phyloP scores from a whole-genome alignment of 768 basidiomycete genomes.

The Phlebiopsis gigantea region DNA sequence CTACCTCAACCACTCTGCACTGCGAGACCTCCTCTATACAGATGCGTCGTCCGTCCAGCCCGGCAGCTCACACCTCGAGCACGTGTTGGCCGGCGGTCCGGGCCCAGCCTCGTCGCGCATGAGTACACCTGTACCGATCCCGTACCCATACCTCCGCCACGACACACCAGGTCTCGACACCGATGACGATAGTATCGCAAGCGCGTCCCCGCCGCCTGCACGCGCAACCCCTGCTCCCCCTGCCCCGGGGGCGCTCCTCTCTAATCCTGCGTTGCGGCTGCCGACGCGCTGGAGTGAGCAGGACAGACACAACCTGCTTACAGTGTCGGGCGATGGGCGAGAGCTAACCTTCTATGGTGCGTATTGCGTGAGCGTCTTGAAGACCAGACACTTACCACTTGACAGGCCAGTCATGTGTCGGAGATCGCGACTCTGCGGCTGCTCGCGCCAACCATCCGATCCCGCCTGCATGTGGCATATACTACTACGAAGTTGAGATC shows the following conservation, averaged over 20 bases:
- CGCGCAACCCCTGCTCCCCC: slow-evolving; percentile 8
- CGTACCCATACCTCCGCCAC: slow-evolving; percentile 23
- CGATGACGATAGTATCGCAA: slow-evolving; percentile 57
- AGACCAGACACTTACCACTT: slow-evolving; percentile 6
- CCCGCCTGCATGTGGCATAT: slow-evolving; percentile 84
- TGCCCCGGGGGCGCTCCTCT: slow-evolving; percentile 10
- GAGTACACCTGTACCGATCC: slow-evolving; percentile 13
- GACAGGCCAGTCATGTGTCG: slow-evolving; percentile 46
- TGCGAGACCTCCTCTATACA: slow-evolving; percentile 65
- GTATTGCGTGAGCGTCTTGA: slow-evolving; percentile 10
- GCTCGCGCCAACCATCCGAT: slow-evolving; percentile 74
- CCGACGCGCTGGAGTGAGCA: slow-evolving; percentile 80
- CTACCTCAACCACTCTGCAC: slow-evolving; percentile 72
- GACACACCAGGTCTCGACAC: slow-evolving; percentile 40
- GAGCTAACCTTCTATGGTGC: slow-evolving; percentile 69
- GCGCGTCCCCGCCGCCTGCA: slow-evolving; percentile 36
- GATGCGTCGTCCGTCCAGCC: slow-evolving; percentile 28
- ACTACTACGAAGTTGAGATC: slow-evolving; percentile 91
- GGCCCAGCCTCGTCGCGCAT: slow-evolving; percentile 3
- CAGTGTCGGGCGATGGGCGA: slow-evolving; percentile 63
- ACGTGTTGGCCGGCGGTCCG: background rate
- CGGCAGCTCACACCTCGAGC: slow-evolving; percentile 4
- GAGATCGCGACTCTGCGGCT: slow-evolving; percentile 81
- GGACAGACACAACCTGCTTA: slow-evolving; percentile 52
- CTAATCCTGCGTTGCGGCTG: slow-evolving; percentile 38